Evolutionary conservation across 2,329 filamentous ascomycete species (phyloP).

Genomic region (Ophiostoma tasmaniense): DNA sequence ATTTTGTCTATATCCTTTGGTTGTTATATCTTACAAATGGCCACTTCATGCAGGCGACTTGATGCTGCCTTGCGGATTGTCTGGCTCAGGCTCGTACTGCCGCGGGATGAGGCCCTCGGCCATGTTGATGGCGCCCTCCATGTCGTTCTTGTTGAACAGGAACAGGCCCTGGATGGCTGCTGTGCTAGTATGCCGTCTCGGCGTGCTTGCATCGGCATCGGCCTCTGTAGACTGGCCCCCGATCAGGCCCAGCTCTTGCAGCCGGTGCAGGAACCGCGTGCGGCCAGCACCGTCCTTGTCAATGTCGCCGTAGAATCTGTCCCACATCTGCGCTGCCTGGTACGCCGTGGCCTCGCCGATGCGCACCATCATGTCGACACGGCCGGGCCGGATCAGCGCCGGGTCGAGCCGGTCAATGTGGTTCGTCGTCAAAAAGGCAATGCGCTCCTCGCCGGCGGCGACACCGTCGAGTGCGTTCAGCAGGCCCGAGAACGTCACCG

Average conservation of each 20-base stretch:
- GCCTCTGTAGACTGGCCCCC: slow-evolving; percentile 22
- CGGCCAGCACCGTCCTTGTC: slow-evolving; percentile 57
- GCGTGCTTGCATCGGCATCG: slow-evolving; percentile 7
- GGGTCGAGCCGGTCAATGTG: slow-evolving; percentile 84
- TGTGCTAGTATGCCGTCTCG: slow-evolving; percentile 60
- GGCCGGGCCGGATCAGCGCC: slow-evolving; percentile 79
- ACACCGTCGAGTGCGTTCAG: slow-evolving; percentile 82
- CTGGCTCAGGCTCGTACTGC: slow-evolving; percentile 44
- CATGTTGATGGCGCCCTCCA: slow-evolving; percentile 77
- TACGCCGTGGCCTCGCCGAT: slow-evolving; percentile 80
- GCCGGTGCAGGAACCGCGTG: slow-evolving; percentile 59
- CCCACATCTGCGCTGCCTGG: slow-evolving; percentile 84
- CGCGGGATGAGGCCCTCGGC: slow-evolving; percentile 57
- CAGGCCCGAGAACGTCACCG: slow-evolving; percentile 88
- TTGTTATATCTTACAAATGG: not conserved
- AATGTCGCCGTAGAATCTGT: slow-evolving; percentile 84
- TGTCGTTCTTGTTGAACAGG: slow-evolving; percentile 86
- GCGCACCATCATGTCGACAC: slow-evolving; percentile 86
- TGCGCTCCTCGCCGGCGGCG: slow-evolving; percentile 87
- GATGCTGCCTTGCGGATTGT: slow-evolving; percentile 32
- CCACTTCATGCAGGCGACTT: slow-evolving; percentile 25
- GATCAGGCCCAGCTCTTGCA: slow-evolving; percentile 61
- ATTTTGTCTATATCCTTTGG: not conserved
- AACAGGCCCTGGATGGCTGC: slow-evolving; percentile 92
- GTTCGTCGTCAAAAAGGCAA: slow-evolving; percentile 91